Evolutionary conservation across 495 filamentous ascomycete genomes (phyloP).

Genomic region (Xylaria longipes): DNA sequence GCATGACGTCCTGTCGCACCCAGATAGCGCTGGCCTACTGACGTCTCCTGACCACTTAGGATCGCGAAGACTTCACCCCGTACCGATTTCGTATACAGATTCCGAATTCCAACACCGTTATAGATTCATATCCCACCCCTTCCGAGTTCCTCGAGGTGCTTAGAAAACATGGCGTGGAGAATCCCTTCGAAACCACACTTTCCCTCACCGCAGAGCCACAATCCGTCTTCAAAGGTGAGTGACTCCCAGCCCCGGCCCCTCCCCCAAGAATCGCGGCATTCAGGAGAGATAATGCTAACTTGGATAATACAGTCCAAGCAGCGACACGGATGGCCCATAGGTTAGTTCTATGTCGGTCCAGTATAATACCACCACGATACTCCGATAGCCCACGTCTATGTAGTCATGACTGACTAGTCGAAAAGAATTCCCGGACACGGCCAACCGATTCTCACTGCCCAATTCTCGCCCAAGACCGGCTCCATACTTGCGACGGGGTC

Average conservation of each 20-base stretch:
- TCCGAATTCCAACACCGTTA: conserved; percentile 63
- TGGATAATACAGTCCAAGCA: conserved; percentile 67
- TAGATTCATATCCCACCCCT: conserved; percentile 72
- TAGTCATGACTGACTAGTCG: background rate
- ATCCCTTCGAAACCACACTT: conserved; percentile 62
- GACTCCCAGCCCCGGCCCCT: background rate
- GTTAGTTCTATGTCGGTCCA: background rate
- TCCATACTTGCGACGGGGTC: conserved; percentile 85
- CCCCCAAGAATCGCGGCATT: background rate
- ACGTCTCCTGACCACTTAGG: conserved; percentile 28
- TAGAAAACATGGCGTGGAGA: conserved; percentile 54
- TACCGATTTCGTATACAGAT: conserved; percentile 83
- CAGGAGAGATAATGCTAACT: background rate
- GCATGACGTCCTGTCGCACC: conserved; percentile 5
- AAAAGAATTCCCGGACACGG: conserved; percentile 81
- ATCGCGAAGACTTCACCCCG: conserved; percentile 83
- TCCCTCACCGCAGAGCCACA: conserved; percentile 86
- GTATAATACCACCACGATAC: background rate
- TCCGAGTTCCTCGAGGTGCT: conserved; percentile 53
- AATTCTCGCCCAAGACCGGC: conserved; percentile 85
- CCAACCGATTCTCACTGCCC: conserved; percentile 84
- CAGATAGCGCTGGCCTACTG: conserved; percentile 15
- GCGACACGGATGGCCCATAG: conserved; percentile 88
- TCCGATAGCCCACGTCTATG: background rate
- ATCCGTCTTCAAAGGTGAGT: conserved; percentile 74